These are phyloP conservation scores for Arabidopsis hybrid DNA, from an alignment of 441 rosid genomes.

Conservation along the genomic window DNA sequence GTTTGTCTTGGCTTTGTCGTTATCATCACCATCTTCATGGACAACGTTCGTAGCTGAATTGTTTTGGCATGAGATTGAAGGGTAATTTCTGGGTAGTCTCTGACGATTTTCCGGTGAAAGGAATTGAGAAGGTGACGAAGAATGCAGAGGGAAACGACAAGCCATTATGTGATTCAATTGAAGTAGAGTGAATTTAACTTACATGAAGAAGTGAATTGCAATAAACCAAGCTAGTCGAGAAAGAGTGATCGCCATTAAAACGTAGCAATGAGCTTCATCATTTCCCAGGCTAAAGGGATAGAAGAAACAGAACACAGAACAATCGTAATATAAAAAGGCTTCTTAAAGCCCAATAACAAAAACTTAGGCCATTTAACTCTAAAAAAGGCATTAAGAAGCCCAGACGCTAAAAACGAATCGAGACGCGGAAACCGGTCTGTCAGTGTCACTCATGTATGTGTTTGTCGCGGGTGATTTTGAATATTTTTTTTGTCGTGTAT, in stretches of 20 bases:
- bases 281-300: too few species aligned
- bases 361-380: not conserved
- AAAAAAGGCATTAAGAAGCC: not conserved
- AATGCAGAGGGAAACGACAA: constrained; percentile 53
- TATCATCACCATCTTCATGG: constrained; percentile 37
- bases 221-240: not conserved
- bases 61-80: constrained; percentile 53
- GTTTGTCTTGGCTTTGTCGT: constrained; percentile 43
- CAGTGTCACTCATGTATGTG: not conserved
- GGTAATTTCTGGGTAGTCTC: constrained; percentile 31
- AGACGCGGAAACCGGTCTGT: not conserved
- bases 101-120: constrained; percentile 40
- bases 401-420: not conserved
- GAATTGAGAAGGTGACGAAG: constrained; percentile 47
- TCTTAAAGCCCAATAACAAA: constrained; percentile 25
- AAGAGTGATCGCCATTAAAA: constrained; percentile 39
- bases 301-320: not conserved
- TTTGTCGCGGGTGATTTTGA: constrained; percentile 16
- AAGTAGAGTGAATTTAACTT: constrained; percentile 13
- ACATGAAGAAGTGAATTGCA: constrained; percentile 39
- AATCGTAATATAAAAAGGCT: not conserved
- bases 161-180: constrained; percentile 51
- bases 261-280: constrained; percentile 2
- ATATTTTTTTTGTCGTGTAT: constrained; percentile 9
- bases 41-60: constrained; percentile 28